These are phyloP conservation scores for Mortierella antarctica DNA, from an alignment of 192 early-diverging fungal species.

Conservation along the genomic window DNA sequence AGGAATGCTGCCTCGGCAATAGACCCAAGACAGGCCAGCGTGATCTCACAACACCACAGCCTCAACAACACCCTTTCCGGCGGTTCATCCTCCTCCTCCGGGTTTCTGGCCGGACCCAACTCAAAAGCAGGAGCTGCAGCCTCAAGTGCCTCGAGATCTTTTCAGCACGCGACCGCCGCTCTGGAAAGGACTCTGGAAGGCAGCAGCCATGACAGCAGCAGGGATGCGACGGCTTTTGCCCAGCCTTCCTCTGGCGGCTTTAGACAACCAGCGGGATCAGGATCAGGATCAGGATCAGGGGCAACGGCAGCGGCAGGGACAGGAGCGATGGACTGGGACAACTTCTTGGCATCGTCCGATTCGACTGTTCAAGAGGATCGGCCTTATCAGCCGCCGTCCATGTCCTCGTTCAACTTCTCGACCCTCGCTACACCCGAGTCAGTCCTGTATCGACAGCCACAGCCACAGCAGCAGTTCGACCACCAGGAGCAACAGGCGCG, in stretches of 20 bases:
- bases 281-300: slow-evolving; percentile 2
- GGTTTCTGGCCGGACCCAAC: neutral
- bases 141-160: slow-evolving; percentile 12
- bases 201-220: slow-evolving; percentile 9
- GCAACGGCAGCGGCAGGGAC: neutral
- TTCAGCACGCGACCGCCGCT: slow-evolving; percentile 34
- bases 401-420: slow-evolving; percentile 11
- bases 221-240: neutral
- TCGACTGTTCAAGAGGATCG: slow-evolving; percentile 18
- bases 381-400: slow-evolving; percentile 31
- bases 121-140: slow-evolving; percentile 19
- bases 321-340: slow-evolving; percentile 42
- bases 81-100: slow-evolving; percentile 1
- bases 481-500: neutral
- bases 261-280: neutral
- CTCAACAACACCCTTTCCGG: neutral
- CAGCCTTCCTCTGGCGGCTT: neutral
- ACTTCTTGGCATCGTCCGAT: slow-evolving; percentile 41
- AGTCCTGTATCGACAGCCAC: neutral
- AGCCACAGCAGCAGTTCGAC: neutral
- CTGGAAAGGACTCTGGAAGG: slow-evolving; percentile 15
- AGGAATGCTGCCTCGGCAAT: slow-evolving; percentile 26
- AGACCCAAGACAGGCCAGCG: slow-evolving; percentile 24
- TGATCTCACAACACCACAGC: slow-evolving; percentile 19
- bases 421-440: neutral